A percentile compares a stretch with the other conserved stretches of the same genome.
Evolutionary conservation across 2,329 filamentous ascomycete genomes (phyloP).

Genomic region (Pyricularia grisea): DNA sequence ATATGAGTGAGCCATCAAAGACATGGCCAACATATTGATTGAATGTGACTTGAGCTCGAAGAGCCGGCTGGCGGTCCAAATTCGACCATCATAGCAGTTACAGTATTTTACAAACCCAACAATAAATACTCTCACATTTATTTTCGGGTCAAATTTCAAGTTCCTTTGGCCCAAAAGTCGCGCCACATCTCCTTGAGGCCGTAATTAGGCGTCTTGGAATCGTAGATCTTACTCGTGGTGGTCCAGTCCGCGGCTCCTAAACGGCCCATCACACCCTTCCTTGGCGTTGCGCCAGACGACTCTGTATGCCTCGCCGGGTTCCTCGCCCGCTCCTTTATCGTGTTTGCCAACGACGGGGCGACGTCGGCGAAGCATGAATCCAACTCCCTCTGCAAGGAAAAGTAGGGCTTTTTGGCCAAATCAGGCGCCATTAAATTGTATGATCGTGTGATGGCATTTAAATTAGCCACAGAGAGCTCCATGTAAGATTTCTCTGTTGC

Average conservation of each 20-base stretch:
- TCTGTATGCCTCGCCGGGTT: slow-evolving; percentile 29
- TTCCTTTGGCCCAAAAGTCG: slow-evolving; percentile 51
- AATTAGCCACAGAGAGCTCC: slow-evolving; percentile 61
- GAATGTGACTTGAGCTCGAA: no score
- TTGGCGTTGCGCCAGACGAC: slow-evolving; percentile 26
- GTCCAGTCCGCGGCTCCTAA: slow-evolving; percentile 41
- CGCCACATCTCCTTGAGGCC: slow-evolving; percentile 85
- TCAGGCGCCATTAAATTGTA: slow-evolving; percentile 95
- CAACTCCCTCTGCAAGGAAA: slow-evolving; percentile 73
- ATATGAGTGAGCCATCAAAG: no score
- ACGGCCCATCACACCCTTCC: slow-evolving; percentile 50
- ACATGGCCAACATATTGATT: no score
- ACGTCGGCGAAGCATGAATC: slow-evolving; percentile 76
- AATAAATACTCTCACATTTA: background rate
- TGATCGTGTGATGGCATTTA: slow-evolving; percentile 72
- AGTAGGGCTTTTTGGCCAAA: slow-evolving; percentile 88
- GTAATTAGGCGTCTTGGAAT: slow-evolving; percentile 67
- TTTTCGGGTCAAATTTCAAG: background rate
- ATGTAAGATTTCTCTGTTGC: slow-evolving; percentile 65
- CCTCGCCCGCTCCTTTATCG: slow-evolving; percentile 61
- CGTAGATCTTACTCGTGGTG: slow-evolving; percentile 55
- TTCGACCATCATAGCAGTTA: background rate
- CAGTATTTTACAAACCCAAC: background rate
- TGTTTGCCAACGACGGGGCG: slow-evolving; percentile 62
- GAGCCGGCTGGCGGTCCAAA: no score